Conservation (phyloP, 1,284 basidiomycete genomes). For the Rhizopogon hawkerae region DNA sequence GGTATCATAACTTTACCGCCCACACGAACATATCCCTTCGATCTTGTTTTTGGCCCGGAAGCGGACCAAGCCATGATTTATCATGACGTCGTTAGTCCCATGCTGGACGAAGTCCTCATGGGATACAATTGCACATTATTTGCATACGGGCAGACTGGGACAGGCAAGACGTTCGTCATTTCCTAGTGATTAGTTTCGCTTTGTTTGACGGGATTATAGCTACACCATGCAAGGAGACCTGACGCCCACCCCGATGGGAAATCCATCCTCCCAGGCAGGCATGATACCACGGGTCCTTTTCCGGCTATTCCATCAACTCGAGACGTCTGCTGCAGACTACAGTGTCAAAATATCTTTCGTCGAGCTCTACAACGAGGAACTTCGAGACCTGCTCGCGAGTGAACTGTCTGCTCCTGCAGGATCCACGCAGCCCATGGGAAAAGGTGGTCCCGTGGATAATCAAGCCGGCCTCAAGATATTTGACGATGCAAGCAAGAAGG, state of each 20-base stretch:
- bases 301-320: slow-evolving; percentile 85
- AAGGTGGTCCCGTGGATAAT: slow-evolving; percentile 36
- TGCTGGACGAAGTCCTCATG: slow-evolving; percentile 87
- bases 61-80: slow-evolving; percentile 95
- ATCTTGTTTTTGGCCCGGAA: slow-evolving; percentile 92
- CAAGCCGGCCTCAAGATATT: slow-evolving; percentile 76
- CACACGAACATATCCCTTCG: slow-evolving; percentile 83
- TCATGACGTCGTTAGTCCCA: slow-evolving; percentile 85
- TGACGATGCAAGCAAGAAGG: slow-evolving; percentile 82
- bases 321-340: slow-evolving; percentile 72
- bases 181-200: slow-evolving; percentile 2
- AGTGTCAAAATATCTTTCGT: slow-evolving; percentile 93
- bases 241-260: slow-evolving; percentile 72
- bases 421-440: slow-evolving; percentile 63
- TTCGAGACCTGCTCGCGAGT: slow-evolving; percentile 83
- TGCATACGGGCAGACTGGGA: slow-evolving; percentile 98
- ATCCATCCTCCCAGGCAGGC: slow-evolving; percentile 84
- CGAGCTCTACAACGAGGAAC: slow-evolving; percentile 99
- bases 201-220: slow-evolving; percentile 33
- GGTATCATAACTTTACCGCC: slow-evolving; percentile 60
- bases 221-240: slow-evolving; percentile 96
- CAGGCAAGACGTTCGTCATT: slow-evolving; percentile 91
- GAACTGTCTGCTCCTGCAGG: slow-evolving; percentile 60
- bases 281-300: slow-evolving; percentile 98
- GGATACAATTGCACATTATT: slow-evolving; percentile 99